phyloP scores from a whole-genome alignment of 805 yeast genomes.

The Candida xyloterini region DNA sequence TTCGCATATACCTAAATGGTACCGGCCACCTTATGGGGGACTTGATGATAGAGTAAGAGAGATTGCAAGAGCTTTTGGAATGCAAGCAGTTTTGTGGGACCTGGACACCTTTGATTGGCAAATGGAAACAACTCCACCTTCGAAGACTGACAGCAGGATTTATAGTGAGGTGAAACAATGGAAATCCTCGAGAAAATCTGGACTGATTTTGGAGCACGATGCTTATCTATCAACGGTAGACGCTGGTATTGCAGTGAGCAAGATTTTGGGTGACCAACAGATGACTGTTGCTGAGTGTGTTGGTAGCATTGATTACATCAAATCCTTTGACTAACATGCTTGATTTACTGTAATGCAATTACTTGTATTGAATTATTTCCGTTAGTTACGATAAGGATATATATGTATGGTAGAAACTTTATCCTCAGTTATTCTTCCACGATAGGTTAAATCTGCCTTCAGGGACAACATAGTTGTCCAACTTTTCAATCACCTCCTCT shows the following conservation, averaged over 20 bases:
- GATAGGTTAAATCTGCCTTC: slow-evolving; percentile 70
- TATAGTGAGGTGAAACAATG: slow-evolving; percentile 54
- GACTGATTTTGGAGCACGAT: slow-evolving; percentile 87
- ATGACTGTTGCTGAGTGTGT: slow-evolving; percentile 78
- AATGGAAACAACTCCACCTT: slow-evolving; percentile 45
- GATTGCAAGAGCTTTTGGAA: slow-evolving; percentile 78
- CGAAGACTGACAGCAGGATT: slow-evolving; percentile 50
- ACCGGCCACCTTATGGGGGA: slow-evolving; percentile 96
- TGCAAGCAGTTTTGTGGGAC: slow-evolving; percentile 89
- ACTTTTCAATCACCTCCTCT: slow-evolving; percentile 61
- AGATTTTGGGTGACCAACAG: slow-evolving; percentile 58
- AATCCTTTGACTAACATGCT: slow-evolving; percentile 20
- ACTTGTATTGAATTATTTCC: not conserved
- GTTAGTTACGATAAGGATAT: too few species aligned
- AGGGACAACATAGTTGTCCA: slow-evolving; percentile 61
- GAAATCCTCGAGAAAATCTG: slow-evolving; percentile 41
- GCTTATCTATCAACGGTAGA: slow-evolving; percentile 63
- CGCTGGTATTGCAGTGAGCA: slow-evolving; percentile 57
- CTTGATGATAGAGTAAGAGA: slow-evolving; percentile 81
- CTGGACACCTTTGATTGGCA: slow-evolving; percentile 91
- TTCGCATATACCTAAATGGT: slow-evolving; percentile 83
- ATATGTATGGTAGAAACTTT: not conserved
- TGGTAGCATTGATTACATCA: slow-evolving; percentile 61
- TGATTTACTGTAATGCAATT: not conserved
- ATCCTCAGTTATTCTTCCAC: slow-evolving; percentile 46